A percentile compares a stretch with the other conserved stretches of the same genome.
Evolutionary conservation across 164 flowering plant genomes (phyloP).

Genomic region (Dillenia turbinata): DNA sequence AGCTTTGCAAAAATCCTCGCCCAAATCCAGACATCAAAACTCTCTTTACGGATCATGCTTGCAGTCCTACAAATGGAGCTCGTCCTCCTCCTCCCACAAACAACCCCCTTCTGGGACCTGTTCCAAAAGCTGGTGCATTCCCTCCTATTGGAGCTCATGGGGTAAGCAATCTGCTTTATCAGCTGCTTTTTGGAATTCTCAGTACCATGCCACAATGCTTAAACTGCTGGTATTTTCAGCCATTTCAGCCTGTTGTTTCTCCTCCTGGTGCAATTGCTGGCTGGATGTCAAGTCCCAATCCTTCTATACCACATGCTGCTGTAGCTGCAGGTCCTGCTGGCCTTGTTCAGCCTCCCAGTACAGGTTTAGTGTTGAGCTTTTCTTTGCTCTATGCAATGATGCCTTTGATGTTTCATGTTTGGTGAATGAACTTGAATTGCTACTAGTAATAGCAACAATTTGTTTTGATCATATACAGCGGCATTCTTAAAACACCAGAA

Average conservation of each 20-base stretch:
- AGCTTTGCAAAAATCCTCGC: constrained; percentile 69
- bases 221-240: constrained; percentile 32
- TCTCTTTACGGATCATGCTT: constrained; percentile 60
- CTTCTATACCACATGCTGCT: constrained; percentile 50
- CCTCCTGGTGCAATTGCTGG: constrained; percentile 61
- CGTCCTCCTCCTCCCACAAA: constrained; percentile 50
- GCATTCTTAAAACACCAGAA: constrained; percentile 69
- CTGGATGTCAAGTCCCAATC: constrained; percentile 55
- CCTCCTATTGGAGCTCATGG: constrained; percentile 63
- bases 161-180: constrained; percentile 28
- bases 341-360: constrained; percentile 47
- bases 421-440: background rate
- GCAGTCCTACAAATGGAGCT: constrained; percentile 49
- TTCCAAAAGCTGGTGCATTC: constrained; percentile 55
- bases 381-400: background rate
- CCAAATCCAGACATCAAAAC: constrained; percentile 72
- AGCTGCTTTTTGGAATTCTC: background rate
- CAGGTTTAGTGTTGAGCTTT: constrained; percentile 26
- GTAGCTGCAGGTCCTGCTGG: constrained; percentile 52
- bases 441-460: background rate
- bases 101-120: constrained; percentile 42
- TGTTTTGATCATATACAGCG: constrained; percentile 24
- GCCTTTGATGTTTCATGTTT: background rate
- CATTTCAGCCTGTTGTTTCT: constrained; percentile 64
- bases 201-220: background rate